These are phyloP conservation scores for Rhinocladiella mackenziei DNA, from an alignment of 2,329 filamentous ascomycete species.

Conservation along the genomic window DNA sequence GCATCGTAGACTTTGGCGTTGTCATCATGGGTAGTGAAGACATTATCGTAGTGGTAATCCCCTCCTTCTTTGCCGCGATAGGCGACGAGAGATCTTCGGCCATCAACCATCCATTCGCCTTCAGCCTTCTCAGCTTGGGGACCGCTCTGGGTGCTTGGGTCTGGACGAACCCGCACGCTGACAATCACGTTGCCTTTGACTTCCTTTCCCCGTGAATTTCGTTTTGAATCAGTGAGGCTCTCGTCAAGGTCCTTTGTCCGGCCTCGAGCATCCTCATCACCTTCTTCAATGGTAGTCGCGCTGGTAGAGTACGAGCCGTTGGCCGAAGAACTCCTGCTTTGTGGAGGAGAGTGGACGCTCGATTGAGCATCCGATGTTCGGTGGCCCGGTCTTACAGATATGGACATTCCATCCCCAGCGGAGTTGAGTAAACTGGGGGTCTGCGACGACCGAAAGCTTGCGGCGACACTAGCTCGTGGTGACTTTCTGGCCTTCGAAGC, in stretches of 20 bases:
- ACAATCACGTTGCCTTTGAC: constrained; percentile 93
- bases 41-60: constrained; percentile 94
- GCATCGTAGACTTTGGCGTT: constrained; percentile 94
- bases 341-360: constrained; percentile 74
- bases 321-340: constrained; percentile 86
- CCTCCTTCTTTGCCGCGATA: constrained; percentile 87
- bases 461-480: constrained; percentile 54
- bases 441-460: constrained; percentile 47
- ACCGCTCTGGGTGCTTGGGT: constrained; percentile 61
- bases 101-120: constrained; percentile 88
- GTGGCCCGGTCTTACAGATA: constrained; percentile 57
- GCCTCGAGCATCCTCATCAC: constrained; percentile 51
- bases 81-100: constrained; percentile 72
- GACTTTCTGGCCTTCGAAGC: constrained; percentile 51
- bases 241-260: constrained; percentile 33
- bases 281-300: constrained; percentile 81
- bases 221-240: constrained; percentile 32
- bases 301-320: constrained; percentile 90
- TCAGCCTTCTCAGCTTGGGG: constrained; percentile 57
- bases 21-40: constrained; percentile 89
- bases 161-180: constrained; percentile 87
- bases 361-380: constrained; percentile 71
- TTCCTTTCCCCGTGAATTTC: constrained; percentile 53
- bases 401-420: constrained; percentile 70
- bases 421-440: constrained; percentile 76